phyloP scores from a whole-genome alignment of 176 grass and related monocot species.

The Bolboschoenus planiculmis region DNA sequence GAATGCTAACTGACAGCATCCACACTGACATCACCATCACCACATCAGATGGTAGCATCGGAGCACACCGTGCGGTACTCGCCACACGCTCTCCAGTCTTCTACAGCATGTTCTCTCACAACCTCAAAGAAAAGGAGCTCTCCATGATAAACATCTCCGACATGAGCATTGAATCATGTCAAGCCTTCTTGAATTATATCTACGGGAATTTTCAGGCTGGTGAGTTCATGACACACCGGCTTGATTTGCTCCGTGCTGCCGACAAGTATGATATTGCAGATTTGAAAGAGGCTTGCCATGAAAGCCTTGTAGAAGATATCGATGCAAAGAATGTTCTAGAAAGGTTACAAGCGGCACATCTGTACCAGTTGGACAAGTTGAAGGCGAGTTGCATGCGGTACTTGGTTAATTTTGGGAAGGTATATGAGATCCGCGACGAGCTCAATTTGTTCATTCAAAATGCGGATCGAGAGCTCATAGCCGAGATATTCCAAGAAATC shows the following conservation, averaged over 20 bases:
- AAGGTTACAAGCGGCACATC: constrained; percentile 56
- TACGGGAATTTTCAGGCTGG: constrained; percentile 50
- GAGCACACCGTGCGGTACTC: constrained; percentile 72
- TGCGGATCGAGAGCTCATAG: constrained; percentile 72
- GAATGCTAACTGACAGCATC: constrained; percentile 69
- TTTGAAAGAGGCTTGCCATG: constrained; percentile 80
- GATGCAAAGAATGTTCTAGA: constrained; percentile 66
- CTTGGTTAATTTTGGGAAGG: constrained; percentile 88
- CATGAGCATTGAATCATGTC: constrained; percentile 73
- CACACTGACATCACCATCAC: constrained; percentile 91
- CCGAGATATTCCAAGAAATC: constrained; percentile 72
- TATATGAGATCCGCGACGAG: constrained; percentile 79
- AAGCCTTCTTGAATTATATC: constrained; percentile 79
- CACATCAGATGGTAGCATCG: constrained; percentile 55
- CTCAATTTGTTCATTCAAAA: constrained; percentile 61
- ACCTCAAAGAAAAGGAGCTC: constrained; percentile 82
- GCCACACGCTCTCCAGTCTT: constrained; percentile 65
- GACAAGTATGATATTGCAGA: constrained; percentile 90
- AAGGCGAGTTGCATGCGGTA: constrained; percentile 73
- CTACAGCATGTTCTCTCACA: constrained; percentile 89
- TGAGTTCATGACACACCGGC: constrained; percentile 64
- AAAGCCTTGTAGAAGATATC: constrained; percentile 78
- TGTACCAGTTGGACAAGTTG: constrained; percentile 52
- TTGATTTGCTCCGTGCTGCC: constrained; percentile 68
- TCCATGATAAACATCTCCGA: constrained; percentile 73